A percentile compares a stretch with the other conserved stretches of the same genome.
Conservation (phyloP, 768 basidiomycete genomes). For the Leccinellum albellum region DNA sequence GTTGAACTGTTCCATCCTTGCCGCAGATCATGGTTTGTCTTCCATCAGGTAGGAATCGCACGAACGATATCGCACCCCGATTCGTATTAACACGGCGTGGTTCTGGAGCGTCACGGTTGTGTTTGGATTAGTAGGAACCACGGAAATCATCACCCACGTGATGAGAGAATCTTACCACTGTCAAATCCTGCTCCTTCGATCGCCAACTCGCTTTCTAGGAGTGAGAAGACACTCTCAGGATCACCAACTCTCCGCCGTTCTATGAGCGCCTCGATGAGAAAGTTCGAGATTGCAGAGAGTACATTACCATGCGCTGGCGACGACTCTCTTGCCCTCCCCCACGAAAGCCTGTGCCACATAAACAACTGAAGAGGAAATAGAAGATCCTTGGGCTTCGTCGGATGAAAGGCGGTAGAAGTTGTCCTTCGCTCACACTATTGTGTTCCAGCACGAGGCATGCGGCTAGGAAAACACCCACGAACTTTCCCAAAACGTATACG, state of each 20-base stretch:
- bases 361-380: background rate
- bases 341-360: constrained; percentile 11
- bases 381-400: background rate
- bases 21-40: constrained; percentile 3
- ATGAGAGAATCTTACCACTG: background rate
- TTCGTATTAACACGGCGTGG: background rate
- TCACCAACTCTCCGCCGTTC: constrained; percentile 1
- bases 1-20: constrained; percentile 8
- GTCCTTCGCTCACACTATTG: background rate
- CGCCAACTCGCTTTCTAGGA: background rate
- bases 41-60: constrained; percentile 12
- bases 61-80: background rate
- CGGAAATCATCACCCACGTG: too few relatives aligned
- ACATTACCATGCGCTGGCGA: constrained; percentile 3
- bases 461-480: background rate
- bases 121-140: background rate
- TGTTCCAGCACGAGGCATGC: too few relatives aligned
- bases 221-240: background rate
- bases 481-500: background rate
- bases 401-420: background rate
- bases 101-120: constrained; percentile 5
- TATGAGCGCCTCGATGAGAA: background rate
- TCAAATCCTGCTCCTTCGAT: background rate
- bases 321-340: constrained; percentile 5
- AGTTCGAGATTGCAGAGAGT: background rate